phyloP scores from a whole-genome alignment of 2,329 filamentous ascomycete genomes.

The Diaporthe aspalathi region DNA sequence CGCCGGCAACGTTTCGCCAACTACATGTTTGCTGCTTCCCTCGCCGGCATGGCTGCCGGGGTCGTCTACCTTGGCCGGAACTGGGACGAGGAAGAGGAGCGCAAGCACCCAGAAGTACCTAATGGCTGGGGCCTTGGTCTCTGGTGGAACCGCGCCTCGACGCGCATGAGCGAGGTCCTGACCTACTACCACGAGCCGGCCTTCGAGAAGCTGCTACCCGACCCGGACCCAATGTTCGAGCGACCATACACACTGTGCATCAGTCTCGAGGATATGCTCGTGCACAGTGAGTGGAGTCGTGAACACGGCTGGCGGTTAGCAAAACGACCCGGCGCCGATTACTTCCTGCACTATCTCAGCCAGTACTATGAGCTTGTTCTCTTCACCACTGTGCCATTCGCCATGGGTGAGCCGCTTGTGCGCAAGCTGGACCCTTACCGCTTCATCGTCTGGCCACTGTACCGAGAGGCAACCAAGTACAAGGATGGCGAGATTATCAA shows the following conservation, averaged over 20 bases:
- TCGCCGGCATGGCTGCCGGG: constrained; percentile 66
- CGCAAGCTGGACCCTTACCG: constrained; percentile 95
- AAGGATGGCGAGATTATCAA: constrained; percentile 97
- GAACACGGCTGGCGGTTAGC: constrained; percentile 96
- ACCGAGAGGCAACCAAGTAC: constrained; percentile 96
- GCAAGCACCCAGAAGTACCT: constrained; percentile 75
- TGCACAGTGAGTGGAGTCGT: constrained; percentile 94
- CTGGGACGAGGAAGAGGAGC: constrained; percentile 84
- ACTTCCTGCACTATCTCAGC: constrained; percentile 95
- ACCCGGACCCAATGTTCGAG: constrained; percentile 80
- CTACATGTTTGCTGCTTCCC: constrained; percentile 74
- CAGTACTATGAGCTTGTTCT: constrained; percentile 98
- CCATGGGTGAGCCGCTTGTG: constrained; percentile 86
- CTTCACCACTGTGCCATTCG: constrained; percentile 89
- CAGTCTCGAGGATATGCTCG: constrained; percentile 90
- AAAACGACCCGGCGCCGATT: constrained; percentile 94
- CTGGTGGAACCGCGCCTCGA: constrained; percentile 84
- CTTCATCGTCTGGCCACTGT: constrained; percentile 95
- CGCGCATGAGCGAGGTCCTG: constrained; percentile 79
- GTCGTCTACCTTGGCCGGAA: constrained; percentile 85
- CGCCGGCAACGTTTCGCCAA: constrained; percentile 82
- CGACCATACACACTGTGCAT: constrained; percentile 93
- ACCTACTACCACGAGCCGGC: constrained; percentile 97
- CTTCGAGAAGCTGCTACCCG: constrained; percentile 91
- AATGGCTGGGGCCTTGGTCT: constrained; percentile 80